These are phyloP conservation scores for Aschersonia sp. DNA, from an alignment of 2,329 filamentous ascomycete species.

Conservation along the genomic window DNA sequence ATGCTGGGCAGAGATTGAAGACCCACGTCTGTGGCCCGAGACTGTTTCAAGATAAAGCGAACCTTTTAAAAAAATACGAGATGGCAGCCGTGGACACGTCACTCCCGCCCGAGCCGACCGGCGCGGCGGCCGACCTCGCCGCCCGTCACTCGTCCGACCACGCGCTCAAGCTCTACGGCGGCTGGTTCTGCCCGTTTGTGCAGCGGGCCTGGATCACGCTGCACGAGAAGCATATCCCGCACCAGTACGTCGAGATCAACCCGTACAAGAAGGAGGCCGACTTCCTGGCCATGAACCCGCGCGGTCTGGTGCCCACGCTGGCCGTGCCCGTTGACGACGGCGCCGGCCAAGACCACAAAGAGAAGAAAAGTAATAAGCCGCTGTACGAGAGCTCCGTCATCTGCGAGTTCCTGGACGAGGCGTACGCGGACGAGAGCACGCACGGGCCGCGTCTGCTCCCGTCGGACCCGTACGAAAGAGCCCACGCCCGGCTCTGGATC, in stretches of 20 bases:
- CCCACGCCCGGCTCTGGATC: conserved; percentile 56
- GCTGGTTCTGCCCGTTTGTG: conserved; percentile 61
- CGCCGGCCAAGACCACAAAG: conserved; percentile 7
- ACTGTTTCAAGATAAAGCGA: too few species aligned
- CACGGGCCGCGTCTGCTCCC: conserved; percentile 38
- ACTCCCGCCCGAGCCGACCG: conserved; percentile 30
- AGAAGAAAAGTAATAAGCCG: conserved; percentile 26
- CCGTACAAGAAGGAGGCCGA: conserved; percentile 59
- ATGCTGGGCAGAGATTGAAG: too few species aligned
- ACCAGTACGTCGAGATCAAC: conserved; percentile 68
- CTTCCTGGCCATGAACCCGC: conserved; percentile 58
- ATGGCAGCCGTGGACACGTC: conserved; percentile 35
- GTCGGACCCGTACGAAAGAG: conserved; percentile 45
- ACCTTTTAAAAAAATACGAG: not conserved
- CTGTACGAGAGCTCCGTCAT: conserved; percentile 62
- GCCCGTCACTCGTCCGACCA: conserved; percentile 30
- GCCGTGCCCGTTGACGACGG: conserved; percentile 25
- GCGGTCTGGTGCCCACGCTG: conserved; percentile 61
- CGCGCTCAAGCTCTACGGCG: conserved; percentile 51
- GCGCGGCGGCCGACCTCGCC: conserved; percentile 32
- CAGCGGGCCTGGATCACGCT: conserved; percentile 62
- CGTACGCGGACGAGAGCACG: conserved; percentile 26
- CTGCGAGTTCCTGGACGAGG: conserved; percentile 64
- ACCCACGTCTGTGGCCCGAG: too few species aligned
- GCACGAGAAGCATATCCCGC: conserved; percentile 56